Evolutionary conservation across 495 filamentous ascomycete species (phyloP).

Genomic region (Xylaria intraflava): DNA sequence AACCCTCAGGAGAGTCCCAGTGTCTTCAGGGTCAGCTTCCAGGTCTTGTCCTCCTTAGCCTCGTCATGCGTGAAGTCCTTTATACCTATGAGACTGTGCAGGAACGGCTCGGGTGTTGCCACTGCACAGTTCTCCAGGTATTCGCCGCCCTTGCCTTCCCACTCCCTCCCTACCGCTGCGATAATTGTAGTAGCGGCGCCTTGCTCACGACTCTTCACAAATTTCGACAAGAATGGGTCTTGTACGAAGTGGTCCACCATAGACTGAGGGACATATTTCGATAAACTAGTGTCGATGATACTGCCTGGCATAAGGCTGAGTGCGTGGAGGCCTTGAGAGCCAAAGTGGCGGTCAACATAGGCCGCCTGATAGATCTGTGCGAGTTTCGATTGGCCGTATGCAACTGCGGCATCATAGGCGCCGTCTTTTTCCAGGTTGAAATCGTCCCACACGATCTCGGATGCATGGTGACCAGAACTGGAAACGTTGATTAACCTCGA

Average conservation of each 20-base stretch:
- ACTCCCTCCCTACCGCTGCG: conserved; percentile 34
- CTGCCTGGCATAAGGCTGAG: conserved; percentile 37
- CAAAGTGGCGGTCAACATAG: conserved; percentile 37
- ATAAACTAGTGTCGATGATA: conserved; percentile 15
- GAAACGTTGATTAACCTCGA: conserved; percentile 41
- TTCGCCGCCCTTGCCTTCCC: conserved; percentile 28
- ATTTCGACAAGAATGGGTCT: conserved; percentile 14
- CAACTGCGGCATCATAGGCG: conserved; percentile 32
- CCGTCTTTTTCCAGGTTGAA: conserved; percentile 17
- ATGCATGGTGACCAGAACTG: conserved; percentile 32
- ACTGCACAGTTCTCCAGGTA: conserved; percentile 32
- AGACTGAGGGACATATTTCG: conserved; percentile 18
- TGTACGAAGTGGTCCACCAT: conserved; percentile 16
- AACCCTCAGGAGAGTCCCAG: neutral
- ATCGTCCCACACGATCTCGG: conserved; percentile 7
- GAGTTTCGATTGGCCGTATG: conserved; percentile 35
- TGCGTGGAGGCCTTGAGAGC: conserved; percentile 32
- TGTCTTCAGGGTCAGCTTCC: conserved; percentile 6
- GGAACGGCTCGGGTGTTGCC: conserved; percentile 2
- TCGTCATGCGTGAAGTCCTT: conserved; percentile 5
- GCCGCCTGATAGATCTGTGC: conserved; percentile 39
- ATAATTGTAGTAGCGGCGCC: conserved; percentile 44
- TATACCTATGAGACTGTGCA: neutral
- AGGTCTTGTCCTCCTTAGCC: conserved; percentile 7
- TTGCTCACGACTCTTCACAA: conserved; percentile 35